Percentiles rank a stretch among this genome's conserved stretches.
Conservation (phyloP, 768 basidiomycete genomes). For the Cyclocybe cylindracea region DNA sequence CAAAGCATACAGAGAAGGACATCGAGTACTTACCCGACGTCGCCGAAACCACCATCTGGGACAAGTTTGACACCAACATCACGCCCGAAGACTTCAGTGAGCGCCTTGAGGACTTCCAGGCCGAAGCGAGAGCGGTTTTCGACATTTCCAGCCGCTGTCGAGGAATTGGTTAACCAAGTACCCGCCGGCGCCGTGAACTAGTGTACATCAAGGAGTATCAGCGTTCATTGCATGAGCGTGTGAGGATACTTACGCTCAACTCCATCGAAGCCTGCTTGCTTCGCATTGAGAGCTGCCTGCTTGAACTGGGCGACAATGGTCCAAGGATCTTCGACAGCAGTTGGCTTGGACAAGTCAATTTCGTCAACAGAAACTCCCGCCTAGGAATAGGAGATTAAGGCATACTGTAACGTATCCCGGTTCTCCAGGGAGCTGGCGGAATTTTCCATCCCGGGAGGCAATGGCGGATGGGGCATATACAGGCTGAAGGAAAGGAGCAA, state of each 20-base stretch:
- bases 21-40: slow-evolving; percentile 32
- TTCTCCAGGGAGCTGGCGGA: slow-evolving; percentile 34
- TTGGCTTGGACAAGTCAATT: slow-evolving; percentile 24
- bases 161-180: slow-evolving; percentile 52
- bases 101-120: slow-evolving; percentile 48
- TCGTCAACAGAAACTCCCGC: neutral
- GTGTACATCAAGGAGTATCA: neutral
- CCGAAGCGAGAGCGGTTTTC: slow-evolving; percentile 58
- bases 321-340: slow-evolving; percentile 41
- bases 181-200: slow-evolving; percentile 45
- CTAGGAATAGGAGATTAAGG: neutral
- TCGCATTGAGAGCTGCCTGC: slow-evolving; percentile 45
- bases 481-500: slow-evolving; percentile 25
- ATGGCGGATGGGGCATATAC: slow-evolving; percentile 45
- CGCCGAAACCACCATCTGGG: slow-evolving; percentile 45
- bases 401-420: slow-evolving; percentile 41
- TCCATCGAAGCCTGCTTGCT: slow-evolving; percentile 54
- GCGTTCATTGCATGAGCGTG: neutral
- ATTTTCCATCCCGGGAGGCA: slow-evolving; percentile 38
- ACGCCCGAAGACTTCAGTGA: slow-evolving; percentile 39
- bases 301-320: slow-evolving; percentile 37
- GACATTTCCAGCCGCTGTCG: slow-evolving; percentile 47
- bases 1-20: neutral
- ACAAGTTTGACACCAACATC: slow-evolving; percentile 46
- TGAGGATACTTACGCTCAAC: slow-evolving; percentile 38